These are phyloP conservation scores for Colletotrichum shisoi DNA, from an alignment of 2,329 filamentous ascomycete species.

Conservation along the genomic window DNA sequence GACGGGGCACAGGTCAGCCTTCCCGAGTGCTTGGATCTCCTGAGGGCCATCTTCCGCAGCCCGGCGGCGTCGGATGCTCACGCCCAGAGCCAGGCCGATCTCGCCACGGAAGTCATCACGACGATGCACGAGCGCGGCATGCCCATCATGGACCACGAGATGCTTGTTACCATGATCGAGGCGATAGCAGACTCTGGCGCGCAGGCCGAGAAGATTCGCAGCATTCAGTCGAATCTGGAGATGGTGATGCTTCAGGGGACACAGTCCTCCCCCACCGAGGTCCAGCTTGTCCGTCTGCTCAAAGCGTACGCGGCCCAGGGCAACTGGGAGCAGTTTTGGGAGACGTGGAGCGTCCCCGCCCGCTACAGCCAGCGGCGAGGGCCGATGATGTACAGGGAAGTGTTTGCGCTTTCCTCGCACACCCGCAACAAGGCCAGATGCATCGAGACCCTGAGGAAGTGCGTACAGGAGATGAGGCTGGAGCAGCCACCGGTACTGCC, in stretches of 20 bases:
- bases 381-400: constrained; percentile 61
- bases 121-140: constrained; percentile 58
- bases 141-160: constrained; percentile 53
- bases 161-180: constrained; percentile 60
- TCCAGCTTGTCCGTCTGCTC: constrained; percentile 54
- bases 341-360: constrained; percentile 64
- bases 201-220: constrained; percentile 47
- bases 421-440: constrained; percentile 55
- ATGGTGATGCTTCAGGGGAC: constrained; percentile 52
- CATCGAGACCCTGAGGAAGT: constrained; percentile 59
- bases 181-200: constrained; percentile 48
- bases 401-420: constrained; percentile 60
- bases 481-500: constrained; percentile 62
- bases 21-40: constrained; percentile 49
- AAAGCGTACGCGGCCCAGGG: constrained; percentile 55
- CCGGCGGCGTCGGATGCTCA: constrained; percentile 40
- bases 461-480: constrained; percentile 65
- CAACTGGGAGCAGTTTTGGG: constrained; percentile 68
- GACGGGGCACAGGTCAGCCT: constrained; percentile 50
- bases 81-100: constrained; percentile 46
- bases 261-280: constrained; percentile 51
- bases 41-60: constrained; percentile 51
- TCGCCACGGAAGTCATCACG: constrained; percentile 55
- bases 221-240: constrained; percentile 57
- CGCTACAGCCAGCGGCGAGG: constrained; percentile 59